Percentiles rank a stretch among this genome's conserved stretches.
phyloP scores from a whole-genome alignment of 345 rosid genomes.

The Salix arbutifolia region DNA sequence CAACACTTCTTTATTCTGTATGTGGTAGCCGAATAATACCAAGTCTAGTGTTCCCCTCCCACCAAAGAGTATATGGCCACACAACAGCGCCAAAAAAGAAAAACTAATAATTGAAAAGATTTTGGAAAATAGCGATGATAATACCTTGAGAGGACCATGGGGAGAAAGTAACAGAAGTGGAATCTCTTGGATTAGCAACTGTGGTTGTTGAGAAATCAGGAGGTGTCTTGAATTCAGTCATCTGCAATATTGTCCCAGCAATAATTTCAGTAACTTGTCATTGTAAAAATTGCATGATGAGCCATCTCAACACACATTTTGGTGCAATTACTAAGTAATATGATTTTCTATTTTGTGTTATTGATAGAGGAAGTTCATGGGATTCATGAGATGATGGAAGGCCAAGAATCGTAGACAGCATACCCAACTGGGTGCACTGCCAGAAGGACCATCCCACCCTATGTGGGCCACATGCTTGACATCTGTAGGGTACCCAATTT shows the following conservation, averaged over 20 bases:
- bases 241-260: slow-evolving; percentile 44
- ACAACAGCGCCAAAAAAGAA: background rate
- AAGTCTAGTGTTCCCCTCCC: background rate
- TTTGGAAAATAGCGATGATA: background rate
- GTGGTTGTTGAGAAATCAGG: slow-evolving; percentile 62
- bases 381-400: background rate
- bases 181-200: slow-evolving; percentile 47
- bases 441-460: slow-evolving; percentile 78
- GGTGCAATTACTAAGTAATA: background rate
- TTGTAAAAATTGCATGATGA: background rate
- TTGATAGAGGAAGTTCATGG: background rate
- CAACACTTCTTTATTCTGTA: background rate
- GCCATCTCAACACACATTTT: background rate
- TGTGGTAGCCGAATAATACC: background rate
- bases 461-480: slow-evolving; percentile 93
- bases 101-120: background rate
- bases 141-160: slow-evolving; percentile 76
- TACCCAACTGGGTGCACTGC: slow-evolving; percentile 85
- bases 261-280: background rate
- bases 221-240: slow-evolving; percentile 67
- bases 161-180: slow-evolving; percentile 45
- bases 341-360: background rate
- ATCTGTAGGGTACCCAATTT: slow-evolving; percentile 93
- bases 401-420: slow-evolving; percentile 12
- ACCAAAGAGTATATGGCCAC: background rate